phyloP scores from a whole-genome alignment of 169 alveolate species.

The Sarcocystis neurona region DNA sequence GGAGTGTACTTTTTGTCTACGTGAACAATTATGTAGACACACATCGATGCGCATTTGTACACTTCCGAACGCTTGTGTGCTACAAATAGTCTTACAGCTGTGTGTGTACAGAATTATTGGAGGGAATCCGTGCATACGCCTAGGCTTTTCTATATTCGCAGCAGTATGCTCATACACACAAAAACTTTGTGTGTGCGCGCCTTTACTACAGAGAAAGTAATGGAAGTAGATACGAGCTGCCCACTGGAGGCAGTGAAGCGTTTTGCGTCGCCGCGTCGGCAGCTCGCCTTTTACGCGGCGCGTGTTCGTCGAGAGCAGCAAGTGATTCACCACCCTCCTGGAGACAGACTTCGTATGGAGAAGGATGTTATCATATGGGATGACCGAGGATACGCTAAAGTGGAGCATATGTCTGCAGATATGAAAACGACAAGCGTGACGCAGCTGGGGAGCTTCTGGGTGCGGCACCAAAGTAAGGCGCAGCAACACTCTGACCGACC shows the following conservation, averaged over 20 bases:
- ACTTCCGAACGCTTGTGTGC: no score
- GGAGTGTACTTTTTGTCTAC: no score
- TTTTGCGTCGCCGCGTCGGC: background rate
- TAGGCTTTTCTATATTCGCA: background rate
- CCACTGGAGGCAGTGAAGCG: conserved; percentile 28
- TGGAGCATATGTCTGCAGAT: conserved; percentile 12
- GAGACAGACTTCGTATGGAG: background rate
- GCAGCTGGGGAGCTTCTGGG: conserved; percentile 23
- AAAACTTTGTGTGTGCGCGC: background rate
- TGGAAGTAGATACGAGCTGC: background rate
- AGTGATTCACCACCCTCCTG: conserved; percentile 25
- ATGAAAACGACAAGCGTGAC: background rate
- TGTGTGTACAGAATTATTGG: no score
- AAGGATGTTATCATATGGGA: conserved; percentile 16
- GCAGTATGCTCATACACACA: background rate
- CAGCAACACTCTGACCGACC: conserved; percentile 25
- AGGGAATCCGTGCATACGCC: no score
- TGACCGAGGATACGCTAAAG: conserved; percentile 3
- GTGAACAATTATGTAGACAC: no score
- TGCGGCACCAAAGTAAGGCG: conserved; percentile 8
- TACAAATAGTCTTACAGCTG: no score
- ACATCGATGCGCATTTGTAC: no score
- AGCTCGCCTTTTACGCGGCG: background rate
- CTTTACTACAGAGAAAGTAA: background rate
- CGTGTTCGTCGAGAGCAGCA: background rate